Evolutionary conservation across 164 flowering plant genomes (phyloP).

Genomic region (Kalanchoe fedtschenkoi): DNA sequence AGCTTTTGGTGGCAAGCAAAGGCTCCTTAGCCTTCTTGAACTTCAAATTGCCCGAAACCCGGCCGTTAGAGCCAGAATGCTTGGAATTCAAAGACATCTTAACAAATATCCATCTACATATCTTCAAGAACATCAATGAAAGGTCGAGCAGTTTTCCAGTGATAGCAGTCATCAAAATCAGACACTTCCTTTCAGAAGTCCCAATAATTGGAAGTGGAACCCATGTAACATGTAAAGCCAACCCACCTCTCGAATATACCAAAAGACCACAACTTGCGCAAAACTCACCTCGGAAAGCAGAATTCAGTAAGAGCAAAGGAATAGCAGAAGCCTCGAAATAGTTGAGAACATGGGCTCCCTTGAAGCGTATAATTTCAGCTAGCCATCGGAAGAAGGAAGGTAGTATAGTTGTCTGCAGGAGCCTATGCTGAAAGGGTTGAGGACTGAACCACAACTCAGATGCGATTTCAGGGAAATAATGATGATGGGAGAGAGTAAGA

Average conservation of each 20-base stretch:
- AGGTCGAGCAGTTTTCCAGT: conserved; percentile 29
- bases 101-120: conserved; percentile 38
- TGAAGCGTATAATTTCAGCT: conserved; percentile 5
- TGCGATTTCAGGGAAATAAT: conserved; percentile 15
- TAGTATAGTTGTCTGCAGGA: conserved; percentile 8
- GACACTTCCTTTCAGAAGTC: neutral
- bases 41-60: conserved; percentile 19
- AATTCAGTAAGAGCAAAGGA: neutral
- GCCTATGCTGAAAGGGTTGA: conserved; percentile 6
- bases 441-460: conserved; percentile 16
- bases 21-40: conserved; percentile 28
- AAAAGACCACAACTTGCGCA: neutral
- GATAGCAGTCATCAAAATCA: conserved; percentile 31
- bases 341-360: neutral
- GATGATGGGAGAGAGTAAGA: conserved; percentile 16
- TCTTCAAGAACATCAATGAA: conserved; percentile 29
- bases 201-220: conserved; percentile 7
- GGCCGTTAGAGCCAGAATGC: conserved; percentile 23
- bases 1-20: conserved; percentile 13
- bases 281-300: neutral
- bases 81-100: conserved; percentile 51
- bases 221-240: conserved; percentile 7
- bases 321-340: neutral
- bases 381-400: conserved; percentile 11
- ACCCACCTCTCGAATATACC: conserved; percentile 1